Conservation (phyloP, 306 rosid species). For the Castanopsis chinensis region DNA sequence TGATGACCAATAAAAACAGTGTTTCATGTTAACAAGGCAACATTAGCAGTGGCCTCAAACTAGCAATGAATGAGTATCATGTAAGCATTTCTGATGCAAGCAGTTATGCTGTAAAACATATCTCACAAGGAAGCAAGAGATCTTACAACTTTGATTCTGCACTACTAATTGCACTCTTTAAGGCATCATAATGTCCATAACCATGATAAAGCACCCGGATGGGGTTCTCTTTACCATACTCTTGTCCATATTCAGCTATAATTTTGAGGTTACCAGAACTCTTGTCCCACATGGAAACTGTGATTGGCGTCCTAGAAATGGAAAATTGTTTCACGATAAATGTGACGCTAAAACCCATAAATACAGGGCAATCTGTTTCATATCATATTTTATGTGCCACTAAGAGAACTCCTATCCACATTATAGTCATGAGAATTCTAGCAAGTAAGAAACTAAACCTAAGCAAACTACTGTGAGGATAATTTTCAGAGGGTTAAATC, state of each 20-base stretch:
- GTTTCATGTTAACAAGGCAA: neutral
- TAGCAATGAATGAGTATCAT: neutral
- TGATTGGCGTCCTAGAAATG: slow-evolving; percentile 80
- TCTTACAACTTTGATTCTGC: slow-evolving; percentile 21
- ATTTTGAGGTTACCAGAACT: slow-evolving; percentile 38
- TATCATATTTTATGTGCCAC: neutral
- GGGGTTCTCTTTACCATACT: slow-evolving; percentile 67
- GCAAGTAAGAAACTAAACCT: neutral
- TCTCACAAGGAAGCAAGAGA: neutral
- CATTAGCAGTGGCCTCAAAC: neutral
- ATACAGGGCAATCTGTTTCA: neutral
- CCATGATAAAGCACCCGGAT: slow-evolving; percentile 66
- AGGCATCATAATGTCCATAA: slow-evolving; percentile 76
- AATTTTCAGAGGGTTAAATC: neutral
- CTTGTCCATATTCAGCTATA: slow-evolving; percentile 82
- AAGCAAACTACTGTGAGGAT: neutral
- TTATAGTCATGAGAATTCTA: neutral
- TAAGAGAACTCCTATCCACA: neutral
- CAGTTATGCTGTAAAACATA: neutral
- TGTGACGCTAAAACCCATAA: neutral
- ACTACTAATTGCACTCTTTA: slow-evolving; percentile 21
- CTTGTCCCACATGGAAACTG: slow-evolving; percentile 63
- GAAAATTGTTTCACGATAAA: slow-evolving; percentile 4
- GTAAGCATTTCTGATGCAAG: slow-evolving; percentile 1
- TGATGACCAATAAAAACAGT: neutral